Base-by-base conservation (phyloP, 2,329 filamentous ascomycete species). In the Zarea fungicola region DNA sequence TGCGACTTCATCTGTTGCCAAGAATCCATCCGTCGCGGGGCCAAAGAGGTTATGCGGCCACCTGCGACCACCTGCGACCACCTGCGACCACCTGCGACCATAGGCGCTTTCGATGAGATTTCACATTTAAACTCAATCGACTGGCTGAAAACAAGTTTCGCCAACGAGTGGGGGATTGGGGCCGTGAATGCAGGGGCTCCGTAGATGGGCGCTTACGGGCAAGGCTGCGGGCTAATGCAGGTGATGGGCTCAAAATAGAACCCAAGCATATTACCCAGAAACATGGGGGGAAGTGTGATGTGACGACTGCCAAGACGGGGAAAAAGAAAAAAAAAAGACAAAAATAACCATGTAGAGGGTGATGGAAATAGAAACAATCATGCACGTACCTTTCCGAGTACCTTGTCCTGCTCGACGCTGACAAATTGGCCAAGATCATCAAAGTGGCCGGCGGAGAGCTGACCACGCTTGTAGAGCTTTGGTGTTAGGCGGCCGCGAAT, bases 401-500 rank as follows among this genome's bases (percentile, higher is more conserved):
- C 75, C 69, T 91, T 90, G 70, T 96, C 91, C 55, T 84, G 80
- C 65, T 97, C 91, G 10, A 90, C 77, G 66, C 85, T 93, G 64
- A 85, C 76, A 67, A 95, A 97, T 60, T 89, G 89, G 54, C 87
- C 79, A 68, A 85, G 75, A 49, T 90, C 86, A 62, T 95, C 88
- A 65, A 96, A 96, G 67, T 96, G 88, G 61, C 84, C 73, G 35
- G 78, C 77, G 13, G 85, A 82, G 52, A 95, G 77, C 55, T 89
- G 78, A 3, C 91, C 89, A 45, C 87, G 85, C 59, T 89, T 89
- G 60, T 96, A 84, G 54, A 96, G 76, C 67, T 96, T 96, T 40
- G 87, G 83, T 25, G 89, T 91, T 54, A 96, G 84, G 67, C 91
- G 95, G 60, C 93, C 93, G 41, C 95, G 84, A 59, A 92, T 90